Evolutionary conservation across 495 filamentous ascomycete genomes (phyloP), one percentile per base, ranked within the genome.

Genomic region (Aspergillus sparsus): DNA sequence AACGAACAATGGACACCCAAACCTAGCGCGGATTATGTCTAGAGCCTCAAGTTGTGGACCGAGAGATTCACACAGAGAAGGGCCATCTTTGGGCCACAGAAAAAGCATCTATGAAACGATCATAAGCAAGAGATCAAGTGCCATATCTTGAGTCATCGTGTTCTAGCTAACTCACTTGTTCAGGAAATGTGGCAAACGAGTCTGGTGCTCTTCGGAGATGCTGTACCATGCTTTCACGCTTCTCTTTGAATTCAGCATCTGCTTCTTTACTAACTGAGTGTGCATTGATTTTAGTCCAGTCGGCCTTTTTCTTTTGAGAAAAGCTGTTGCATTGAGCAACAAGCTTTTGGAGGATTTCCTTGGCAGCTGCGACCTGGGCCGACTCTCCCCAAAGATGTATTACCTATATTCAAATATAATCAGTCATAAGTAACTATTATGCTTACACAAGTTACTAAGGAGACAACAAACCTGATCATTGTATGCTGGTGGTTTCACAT

Each of bases 21-120:
- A 80, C 21, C 64, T 66, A 1, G 60, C 62, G 16, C 82, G 71
- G 27, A 86, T 74, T 13, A 51, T 35, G 53, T 85, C 77, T 9
- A 85, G 70, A 9, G 70, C 70, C 60, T 84, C 80, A 5, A 82
- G 71, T 12, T 74, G 66, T 6, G 50, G 35, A 3, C 82, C 83
- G 37, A 86, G 68, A 5, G 75, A 60, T 10, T 77, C 66, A 10
- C 63, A 59, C 5, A 78, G 66, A 1, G 66, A 61, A 6, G 73
- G 66, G 18, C 77, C 74, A 21, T 79, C 67, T 2, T 58, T 58
- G 18, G 78, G 77, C 82, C 80, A 83, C 9, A 75, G 51, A 44
- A 82, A 82, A 7, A 74, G 66, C 1, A 78, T 65, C 44, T 47
- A 42, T 15, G 3, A 4, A 47, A 18, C 16, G n/a, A 47, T 3